Conservation (phyloP, 805 yeast genomes). For the Zygotorulaspora florentina region DNA sequence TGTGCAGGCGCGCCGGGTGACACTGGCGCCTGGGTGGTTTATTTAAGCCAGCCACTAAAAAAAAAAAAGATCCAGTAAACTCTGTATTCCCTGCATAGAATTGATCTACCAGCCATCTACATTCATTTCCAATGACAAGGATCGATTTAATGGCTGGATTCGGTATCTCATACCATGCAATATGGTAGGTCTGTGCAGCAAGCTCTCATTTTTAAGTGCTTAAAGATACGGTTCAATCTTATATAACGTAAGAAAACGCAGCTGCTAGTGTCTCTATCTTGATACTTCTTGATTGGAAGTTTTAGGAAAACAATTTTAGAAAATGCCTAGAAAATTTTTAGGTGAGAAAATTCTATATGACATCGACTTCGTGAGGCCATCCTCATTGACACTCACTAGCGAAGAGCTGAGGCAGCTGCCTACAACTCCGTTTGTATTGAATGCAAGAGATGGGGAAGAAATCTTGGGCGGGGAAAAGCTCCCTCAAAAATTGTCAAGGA, state of each 20-base stretch:
- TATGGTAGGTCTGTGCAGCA: background rate
- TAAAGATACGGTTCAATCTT: background rate
- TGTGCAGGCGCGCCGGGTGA: no score
- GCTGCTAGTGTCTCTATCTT: no score
- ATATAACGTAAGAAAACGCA: background rate
- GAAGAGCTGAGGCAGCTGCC: constrained; percentile 31
- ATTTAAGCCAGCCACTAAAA: no score
- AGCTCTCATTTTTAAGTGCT: background rate
- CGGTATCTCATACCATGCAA: background rate
- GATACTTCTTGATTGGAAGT: no score
- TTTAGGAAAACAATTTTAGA: background rate
- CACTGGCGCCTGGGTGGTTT: no score
- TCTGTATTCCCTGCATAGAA: no score
- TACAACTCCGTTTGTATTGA: constrained; percentile 8
- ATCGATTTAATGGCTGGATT: background rate
- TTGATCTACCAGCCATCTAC: background rate
- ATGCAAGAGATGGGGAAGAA: constrained; percentile 2
- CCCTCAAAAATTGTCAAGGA: constrained; percentile 18
- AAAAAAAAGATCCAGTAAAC: no score
- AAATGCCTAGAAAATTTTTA: constrained; percentile 31
- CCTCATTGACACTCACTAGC: constrained; percentile 29
- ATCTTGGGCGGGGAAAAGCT: background rate
- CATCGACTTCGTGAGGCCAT: constrained; percentile 30
- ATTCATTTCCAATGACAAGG: background rate
- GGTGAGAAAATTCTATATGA: constrained; percentile 28